A percentile compares a stretch with the other conserved stretches of the same genome.
Evolutionary conservation across 257 asterid genomes (phyloP).

Genomic region (Solanum raphanifolium): DNA sequence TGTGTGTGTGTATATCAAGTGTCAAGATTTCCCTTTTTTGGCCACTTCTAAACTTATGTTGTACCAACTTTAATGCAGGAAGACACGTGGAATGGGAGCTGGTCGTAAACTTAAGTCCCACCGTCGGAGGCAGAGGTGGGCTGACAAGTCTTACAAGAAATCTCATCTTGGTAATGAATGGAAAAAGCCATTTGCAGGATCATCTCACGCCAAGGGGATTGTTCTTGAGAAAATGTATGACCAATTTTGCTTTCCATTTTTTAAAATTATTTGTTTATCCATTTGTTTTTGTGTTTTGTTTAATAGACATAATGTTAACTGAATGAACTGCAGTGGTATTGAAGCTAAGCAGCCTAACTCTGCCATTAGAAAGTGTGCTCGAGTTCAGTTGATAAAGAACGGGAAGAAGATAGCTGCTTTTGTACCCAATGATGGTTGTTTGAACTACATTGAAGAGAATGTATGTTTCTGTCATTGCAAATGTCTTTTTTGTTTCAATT

Average conservation of each 20-base stretch:
- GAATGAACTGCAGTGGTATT: neutral
- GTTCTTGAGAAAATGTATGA: slow-evolving; percentile 5
- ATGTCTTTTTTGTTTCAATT: neutral
- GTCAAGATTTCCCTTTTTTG: neutral
- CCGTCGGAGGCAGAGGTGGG: slow-evolving; percentile 3
- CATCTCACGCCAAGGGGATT: slow-evolving; percentile 8
- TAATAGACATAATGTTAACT: neutral
- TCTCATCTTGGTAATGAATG: slow-evolving; percentile 10
- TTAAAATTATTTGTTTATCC: neutral
- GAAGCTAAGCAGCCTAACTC: slow-evolving; percentile 9
- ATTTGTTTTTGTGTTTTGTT: neutral
- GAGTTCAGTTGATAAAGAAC: slow-evolving; percentile 4
- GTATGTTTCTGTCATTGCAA: neutral
- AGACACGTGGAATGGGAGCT: slow-evolving; percentile 5
- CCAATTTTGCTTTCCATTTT: neutral
- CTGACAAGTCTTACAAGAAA: slow-evolving; percentile 1
- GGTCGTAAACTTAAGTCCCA: slow-evolving; percentile 6
- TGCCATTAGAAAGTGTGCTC: slow-evolving; percentile 6
- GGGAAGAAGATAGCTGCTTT: slow-evolving; percentile 5
- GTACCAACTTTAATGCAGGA: neutral
- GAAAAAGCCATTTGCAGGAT: slow-evolving; percentile 7
- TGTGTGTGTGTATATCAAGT: neutral
- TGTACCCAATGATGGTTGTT: slow-evolving; percentile 3
- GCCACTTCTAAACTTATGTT: neutral
- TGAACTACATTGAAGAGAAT: slow-evolving; percentile 7